Evolutionary conservation across 345 rosid species (phyloP).

Genomic region (Mangifera indica): DNA sequence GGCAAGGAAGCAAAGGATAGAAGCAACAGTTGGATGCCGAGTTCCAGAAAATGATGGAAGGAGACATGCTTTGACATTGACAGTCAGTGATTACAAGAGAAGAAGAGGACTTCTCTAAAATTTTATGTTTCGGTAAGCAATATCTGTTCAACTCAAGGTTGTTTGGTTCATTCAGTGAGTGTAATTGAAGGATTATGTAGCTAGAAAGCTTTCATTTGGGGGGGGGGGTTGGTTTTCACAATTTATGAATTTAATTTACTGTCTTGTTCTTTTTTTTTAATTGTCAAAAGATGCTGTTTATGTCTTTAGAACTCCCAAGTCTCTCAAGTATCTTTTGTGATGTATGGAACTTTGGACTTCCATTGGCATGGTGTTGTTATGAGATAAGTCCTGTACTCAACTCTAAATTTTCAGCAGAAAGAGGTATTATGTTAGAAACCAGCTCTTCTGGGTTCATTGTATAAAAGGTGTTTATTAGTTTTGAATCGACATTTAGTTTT

Average conservation of each 20-base stretch:
- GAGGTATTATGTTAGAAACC: background rate
- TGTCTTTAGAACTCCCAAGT: background rate
- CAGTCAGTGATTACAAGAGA: conserved; percentile 97
- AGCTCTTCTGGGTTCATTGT: background rate
- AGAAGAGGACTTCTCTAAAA: conserved; percentile 91
- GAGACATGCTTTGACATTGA: conserved; percentile 82
- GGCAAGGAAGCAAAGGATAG: conserved; percentile 87
- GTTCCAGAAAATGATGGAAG: conserved; percentile 85
- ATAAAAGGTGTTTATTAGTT: no score
- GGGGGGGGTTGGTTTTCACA: background rate
- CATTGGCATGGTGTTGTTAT: background rate
- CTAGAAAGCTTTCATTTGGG: background rate
- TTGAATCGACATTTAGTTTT: no score
- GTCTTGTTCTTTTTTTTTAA: background rate
- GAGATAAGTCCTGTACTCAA: background rate
- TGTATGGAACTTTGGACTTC: background rate
- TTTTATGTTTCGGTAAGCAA: background rate
- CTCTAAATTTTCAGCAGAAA: background rate
- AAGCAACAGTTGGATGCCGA: conserved; percentile 78
- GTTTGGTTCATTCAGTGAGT: background rate
- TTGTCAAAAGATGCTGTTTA: background rate
- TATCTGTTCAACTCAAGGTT: background rate
- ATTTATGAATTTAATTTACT: background rate
- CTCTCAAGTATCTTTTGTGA: background rate
- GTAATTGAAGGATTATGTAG: background rate